Base-by-base conservation (phyloP, 306 rosid genomes). In the Neltuma alba region DNA sequence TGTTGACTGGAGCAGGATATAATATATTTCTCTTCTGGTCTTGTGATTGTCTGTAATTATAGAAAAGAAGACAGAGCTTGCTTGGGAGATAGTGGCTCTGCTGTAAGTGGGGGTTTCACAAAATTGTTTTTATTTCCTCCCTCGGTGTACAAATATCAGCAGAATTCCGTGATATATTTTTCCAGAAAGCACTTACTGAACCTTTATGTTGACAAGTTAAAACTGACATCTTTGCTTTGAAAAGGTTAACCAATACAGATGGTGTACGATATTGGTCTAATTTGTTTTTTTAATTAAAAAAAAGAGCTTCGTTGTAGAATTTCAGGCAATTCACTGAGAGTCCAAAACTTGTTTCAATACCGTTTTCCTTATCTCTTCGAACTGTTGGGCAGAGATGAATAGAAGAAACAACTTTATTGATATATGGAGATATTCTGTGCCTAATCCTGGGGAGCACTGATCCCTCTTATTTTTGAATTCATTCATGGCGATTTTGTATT, bases 191-290 rank as follows among this genome's bases (percentile, higher is more conserved):
- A 61, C 65, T 2, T 74, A 40, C 40, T 14, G 14, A 62, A 34
- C 73, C 33, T 21, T 34, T 23, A 14, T 47, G 30, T 71, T 60
- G 34, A 67, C 66, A 61, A 50, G 50, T 79, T 41, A 75, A 75
- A 65, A 9, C 70, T 42, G 68, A 52, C 64, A 42, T 67, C 23
- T 57, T 72, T 73, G 8, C 25, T 4, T 57, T 72, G 47, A 41
- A 41, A 85, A 69, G 86, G 79, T 75, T 81, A 62, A 81, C 58
- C n/a, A 68, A 34, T 7, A 2, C 13, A n/a, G 30, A 67, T 45
- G n/a, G 2, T 44, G 61, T 40, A 41, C 14, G 33, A 18, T 5
- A 33, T 58, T 10, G 69, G 61, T 69, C 38, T 67, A 30, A 34
- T 7, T 58, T 58, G 28, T 28, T 70, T 40, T 40, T 40, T 9